A percentile compares a stretch with the other conserved stretches of the same genome.
phyloP scores from a whole-genome alignment of 1,284 basidiomycete species.

The Cryptococcus sp. region DNA sequence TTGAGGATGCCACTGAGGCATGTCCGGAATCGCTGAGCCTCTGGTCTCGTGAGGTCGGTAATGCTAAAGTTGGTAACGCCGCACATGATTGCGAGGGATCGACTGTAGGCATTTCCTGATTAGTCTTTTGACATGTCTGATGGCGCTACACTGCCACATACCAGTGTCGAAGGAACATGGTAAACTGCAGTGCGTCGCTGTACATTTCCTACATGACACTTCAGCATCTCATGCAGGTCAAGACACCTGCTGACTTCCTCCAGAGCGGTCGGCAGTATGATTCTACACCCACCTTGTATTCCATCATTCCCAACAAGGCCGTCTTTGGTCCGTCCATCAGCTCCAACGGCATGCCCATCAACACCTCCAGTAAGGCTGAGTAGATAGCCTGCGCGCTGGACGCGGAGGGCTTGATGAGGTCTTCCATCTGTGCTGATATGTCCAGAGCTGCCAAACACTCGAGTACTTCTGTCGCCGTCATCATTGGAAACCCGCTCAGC shows the following conservation, averaged over 20 bases:
- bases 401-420: slow-evolving; percentile 67
- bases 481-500: slow-evolving; percentile 39
- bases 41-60: slow-evolving; percentile 71
- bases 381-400: slow-evolving; percentile 63
- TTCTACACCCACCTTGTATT: slow-evolving; percentile 56
- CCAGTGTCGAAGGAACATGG: slow-evolving; percentile 69
- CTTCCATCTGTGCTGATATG: slow-evolving; percentile 63
- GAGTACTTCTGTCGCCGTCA: slow-evolving; percentile 36
- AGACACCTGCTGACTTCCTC: background rate
- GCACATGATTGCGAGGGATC: slow-evolving; percentile 70
- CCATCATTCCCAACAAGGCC: slow-evolving; percentile 58
- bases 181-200: slow-evolving; percentile 60
- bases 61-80: slow-evolving; percentile 74
- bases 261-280: background rate
- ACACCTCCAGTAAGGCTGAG: slow-evolving; percentile 63
- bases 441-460: slow-evolving; percentile 43
- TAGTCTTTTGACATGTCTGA: background rate
- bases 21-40: slow-evolving; percentile 67
- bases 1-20: slow-evolving; percentile 87
- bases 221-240: slow-evolving; percentile 1
- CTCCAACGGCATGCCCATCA: slow-evolving; percentile 66
- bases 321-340: slow-evolving; percentile 64
- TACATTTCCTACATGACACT: slow-evolving; percentile 65
- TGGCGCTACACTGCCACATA: slow-evolving; percentile 47
- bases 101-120: slow-evolving; percentile 50